These are phyloP conservation scores for Euphorbia pulcherrima DNA, from an alignment of 345 rosid species.

Conservation along the genomic window DNA sequence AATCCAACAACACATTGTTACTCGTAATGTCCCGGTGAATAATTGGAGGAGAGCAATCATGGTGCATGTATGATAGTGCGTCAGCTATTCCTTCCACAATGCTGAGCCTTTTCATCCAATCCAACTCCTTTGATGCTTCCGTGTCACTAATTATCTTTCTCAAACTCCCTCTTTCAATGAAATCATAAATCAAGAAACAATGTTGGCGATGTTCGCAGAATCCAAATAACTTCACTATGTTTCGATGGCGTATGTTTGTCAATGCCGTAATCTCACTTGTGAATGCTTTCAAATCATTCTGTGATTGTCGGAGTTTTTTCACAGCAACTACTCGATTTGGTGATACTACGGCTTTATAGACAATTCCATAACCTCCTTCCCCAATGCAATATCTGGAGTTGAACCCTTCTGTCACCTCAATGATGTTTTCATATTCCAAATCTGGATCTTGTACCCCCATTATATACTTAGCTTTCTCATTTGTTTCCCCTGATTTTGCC, in stretches of 20 bases:
- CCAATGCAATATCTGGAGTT: not conserved
- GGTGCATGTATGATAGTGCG: no score
- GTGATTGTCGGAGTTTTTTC: not conserved
- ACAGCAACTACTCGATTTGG: not conserved
- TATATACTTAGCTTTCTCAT: not conserved
- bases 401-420: not conserved
- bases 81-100: not conserved
- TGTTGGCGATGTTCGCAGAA: no score
- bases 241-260: not conserved
- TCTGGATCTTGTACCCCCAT: not conserved
- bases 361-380: not conserved
- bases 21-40: no score
- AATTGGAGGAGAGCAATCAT: no score
- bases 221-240: not conserved
- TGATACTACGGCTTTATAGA: not conserved
- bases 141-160: not conserved
- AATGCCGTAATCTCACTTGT: not conserved
- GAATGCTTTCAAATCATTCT: not conserved
- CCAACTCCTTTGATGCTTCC: conserved; percentile 8
- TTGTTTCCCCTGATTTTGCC: not conserved
- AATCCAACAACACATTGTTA: no score
- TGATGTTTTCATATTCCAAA: conserved; percentile 2
- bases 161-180: no score
- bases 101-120: conserved; percentile 11
- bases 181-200: no score